phyloP scores from a whole-genome alignment of 495 filamentous ascomycete genomes.

The Penicillium crystallinum region DNA sequence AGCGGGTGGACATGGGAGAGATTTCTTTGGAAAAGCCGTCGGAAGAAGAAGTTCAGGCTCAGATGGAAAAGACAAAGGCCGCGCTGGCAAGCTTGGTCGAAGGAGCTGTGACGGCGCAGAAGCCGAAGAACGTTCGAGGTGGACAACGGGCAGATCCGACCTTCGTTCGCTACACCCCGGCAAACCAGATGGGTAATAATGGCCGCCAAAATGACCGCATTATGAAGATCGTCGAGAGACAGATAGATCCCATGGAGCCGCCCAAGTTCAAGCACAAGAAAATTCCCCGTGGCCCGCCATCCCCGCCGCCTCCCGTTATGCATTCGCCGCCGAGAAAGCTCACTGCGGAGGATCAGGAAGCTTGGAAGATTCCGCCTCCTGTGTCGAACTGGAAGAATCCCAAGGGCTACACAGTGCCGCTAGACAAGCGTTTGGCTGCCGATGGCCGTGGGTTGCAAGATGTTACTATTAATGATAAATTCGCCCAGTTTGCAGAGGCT shows the following conservation, averaged over 20 bases:
- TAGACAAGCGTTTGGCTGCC: slow-evolving; percentile 95
- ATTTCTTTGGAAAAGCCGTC: slow-evolving; percentile 83
- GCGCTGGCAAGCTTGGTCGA: slow-evolving; percentile 77
- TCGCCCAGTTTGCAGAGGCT: slow-evolving; percentile 92
- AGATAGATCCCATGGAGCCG: slow-evolving; percentile 95
- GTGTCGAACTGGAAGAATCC: slow-evolving; percentile 99
- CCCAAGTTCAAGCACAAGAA: slow-evolving; percentile 99
- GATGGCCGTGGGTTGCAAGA: slow-evolving; percentile 91
- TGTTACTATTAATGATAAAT: slow-evolving; percentile 97
- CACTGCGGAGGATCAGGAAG: slow-evolving; percentile 94
- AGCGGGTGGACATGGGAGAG: slow-evolving; percentile 90
- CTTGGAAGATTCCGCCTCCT: slow-evolving; percentile 91
- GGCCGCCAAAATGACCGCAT: slow-evolving; percentile 87
- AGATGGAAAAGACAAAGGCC: slow-evolving; percentile 81
- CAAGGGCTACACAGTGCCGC: slow-evolving; percentile 93
- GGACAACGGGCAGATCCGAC: slow-evolving; percentile 76
- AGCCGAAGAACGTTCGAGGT: slow-evolving; percentile 88
- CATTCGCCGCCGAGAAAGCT: slow-evolving; percentile 93
- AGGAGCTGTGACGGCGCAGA: slow-evolving; percentile 84
- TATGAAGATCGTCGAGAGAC: slow-evolving; percentile 95
- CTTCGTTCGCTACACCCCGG: slow-evolving; percentile 92
- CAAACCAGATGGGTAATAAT: slow-evolving; percentile 94
- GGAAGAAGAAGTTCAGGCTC: slow-evolving; percentile 73
- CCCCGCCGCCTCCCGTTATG: slow-evolving; percentile 89
- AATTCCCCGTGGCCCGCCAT: slow-evolving; percentile 90